Base-by-base conservation (phyloP, 2,329 filamentous ascomycete genomes). In the Penicillium griseofulvum region DNA sequence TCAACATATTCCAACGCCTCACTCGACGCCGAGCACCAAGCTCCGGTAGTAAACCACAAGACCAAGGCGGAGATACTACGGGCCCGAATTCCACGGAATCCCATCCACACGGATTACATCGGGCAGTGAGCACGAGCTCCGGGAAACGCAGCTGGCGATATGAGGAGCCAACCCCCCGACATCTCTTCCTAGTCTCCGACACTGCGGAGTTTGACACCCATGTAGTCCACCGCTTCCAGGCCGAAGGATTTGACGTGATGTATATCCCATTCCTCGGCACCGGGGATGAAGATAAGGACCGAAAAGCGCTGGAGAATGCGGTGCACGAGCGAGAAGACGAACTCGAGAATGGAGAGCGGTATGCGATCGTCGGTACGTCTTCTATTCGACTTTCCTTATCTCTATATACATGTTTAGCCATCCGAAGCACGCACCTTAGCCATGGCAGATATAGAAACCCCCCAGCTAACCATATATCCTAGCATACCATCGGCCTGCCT, bases 401-500 rank as follows among this genome's bases (percentile, higher is more conserved):
- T 24, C 7, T 28, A 5, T 19, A 17, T 9, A n/a, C 12, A 46
- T 16, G 11, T 16, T 28, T 16, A 10, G 8, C 9, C 17, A 10
- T 24, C 38, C 14, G 17, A 38, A 42, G n/a, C 22, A 34, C 7
- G 14, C 0, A 28, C 16, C 16, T 17, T 1, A 34, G 8, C 11
- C 11, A 8, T 34, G 3, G 29, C 33, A 43, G 16, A 16, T 17
- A 19, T 42, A 33, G 2, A 3, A 17, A 6, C 43, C 8, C 1
- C 19, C 22, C 14, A 17, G n/a, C 48, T 44, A 51, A 54, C 12
- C 38, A 36, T 43, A 39, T 41, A 43, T 5, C 8, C 3, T 56
- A 85, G 84, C 84, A 52, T 87, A 82, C 58, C 82, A 82, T 26
- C 78, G 82, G 48, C 83, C 84, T 5, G 84, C 83, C 19, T 73